Evolutionary conservation across 345 rosid genomes (phyloP), one percentile per base, ranked within the genome.

Genomic region (Linum tenue): DNA sequence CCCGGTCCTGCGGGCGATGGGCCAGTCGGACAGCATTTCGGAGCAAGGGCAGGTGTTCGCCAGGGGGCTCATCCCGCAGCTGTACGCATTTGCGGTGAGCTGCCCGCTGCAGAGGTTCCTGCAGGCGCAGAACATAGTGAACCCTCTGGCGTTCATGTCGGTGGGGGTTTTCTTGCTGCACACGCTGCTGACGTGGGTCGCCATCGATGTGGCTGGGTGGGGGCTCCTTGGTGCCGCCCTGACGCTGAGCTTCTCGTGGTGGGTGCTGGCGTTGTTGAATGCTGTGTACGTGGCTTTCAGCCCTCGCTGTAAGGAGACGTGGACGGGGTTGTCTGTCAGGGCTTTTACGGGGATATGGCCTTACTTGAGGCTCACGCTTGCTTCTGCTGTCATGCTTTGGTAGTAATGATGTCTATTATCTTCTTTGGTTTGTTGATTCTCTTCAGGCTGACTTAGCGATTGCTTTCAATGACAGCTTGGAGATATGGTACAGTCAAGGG

Each of bases 401-500:
- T n/a, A n/a, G n/a, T n/a, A n/a, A n/a, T n/a, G n/a, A n/a, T n/a
- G n/a, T n/a, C n/a, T n/a, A n/a, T n/a, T n/a, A n/a, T 22, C 31
- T 22, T 22, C 31, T 22, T 22, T 22, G 31, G 31, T 22, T 22
- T 22, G 31, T 22, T 22, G 31, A 22, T 22, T n/a, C n/a, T 22
- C 31, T 22, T 22, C 31, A 16, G 1, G 37, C 59, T 16, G 5
- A 56, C 8, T 57, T 35, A n/a, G 60, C 37, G 38, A 8, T 56
- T 5, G 8, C 22, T 7, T 17, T 57, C 35, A 44, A n/a, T 31
- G 76, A 75, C 55, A 94, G 96, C 68, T 86, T 94, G 85, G 99
- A 94, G 84, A 83, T 94, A 64, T 94, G 99, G 96, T 94, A 90
- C 82, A 82, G 63, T 72, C 99, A 94, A 85, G 99, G 96, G 63